Evolutionary conservation across 768 basidiomycete genomes (phyloP).

Genomic region (Rhodotorula diobovata): DNA sequence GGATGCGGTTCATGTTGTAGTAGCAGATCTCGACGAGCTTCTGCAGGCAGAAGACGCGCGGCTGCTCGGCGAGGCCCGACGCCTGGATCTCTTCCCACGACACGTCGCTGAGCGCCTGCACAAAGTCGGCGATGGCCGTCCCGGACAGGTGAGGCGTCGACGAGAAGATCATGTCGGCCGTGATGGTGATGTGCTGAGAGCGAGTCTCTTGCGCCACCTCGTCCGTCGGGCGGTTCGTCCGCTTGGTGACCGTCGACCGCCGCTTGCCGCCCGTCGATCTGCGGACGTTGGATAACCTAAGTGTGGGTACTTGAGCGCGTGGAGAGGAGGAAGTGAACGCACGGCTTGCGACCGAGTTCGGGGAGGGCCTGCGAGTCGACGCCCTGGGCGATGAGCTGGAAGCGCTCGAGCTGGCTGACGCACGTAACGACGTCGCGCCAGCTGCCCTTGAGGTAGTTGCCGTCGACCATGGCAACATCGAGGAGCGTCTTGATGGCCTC

Average conservation of each 20-base stretch:
- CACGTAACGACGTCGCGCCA: conserved; percentile 96
- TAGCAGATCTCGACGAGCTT: conserved; percentile 99
- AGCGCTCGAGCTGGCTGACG: conserved; percentile 95
- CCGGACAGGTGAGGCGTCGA: conserved; percentile 89
- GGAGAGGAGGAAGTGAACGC: conserved; percentile 42
- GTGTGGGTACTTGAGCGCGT: no score
- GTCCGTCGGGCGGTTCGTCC: conserved; percentile 62
- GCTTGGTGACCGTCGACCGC: conserved; percentile 24
- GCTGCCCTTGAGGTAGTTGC: conserved; percentile 87
- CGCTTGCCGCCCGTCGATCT: conserved; percentile 22
- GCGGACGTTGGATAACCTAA: not conserved
- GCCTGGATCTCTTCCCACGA: conserved; percentile 99
- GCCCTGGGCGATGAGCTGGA: conserved; percentile 93
- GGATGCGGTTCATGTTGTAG: conserved; percentile 98
- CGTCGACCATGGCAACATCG: conserved; percentile 93
- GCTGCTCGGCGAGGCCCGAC: conserved; percentile 87
- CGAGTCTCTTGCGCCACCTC: conserved; percentile 94
- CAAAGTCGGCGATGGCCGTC: conserved; percentile 94
- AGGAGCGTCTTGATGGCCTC: conserved; percentile 94
- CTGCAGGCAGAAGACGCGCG: conserved; percentile 91
- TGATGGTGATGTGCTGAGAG: conserved; percentile 96
- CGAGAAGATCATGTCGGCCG: conserved; percentile 99
- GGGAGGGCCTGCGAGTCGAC: conserved; percentile 61
- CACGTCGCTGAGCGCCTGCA: conserved; percentile 88
- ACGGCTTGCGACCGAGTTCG: conserved; percentile 78